Evolutionary conservation across 805 yeast genomes (phyloP), one percentile per base, ranked within the genome.

Genomic region (Teunomyces funiuensis): DNA sequence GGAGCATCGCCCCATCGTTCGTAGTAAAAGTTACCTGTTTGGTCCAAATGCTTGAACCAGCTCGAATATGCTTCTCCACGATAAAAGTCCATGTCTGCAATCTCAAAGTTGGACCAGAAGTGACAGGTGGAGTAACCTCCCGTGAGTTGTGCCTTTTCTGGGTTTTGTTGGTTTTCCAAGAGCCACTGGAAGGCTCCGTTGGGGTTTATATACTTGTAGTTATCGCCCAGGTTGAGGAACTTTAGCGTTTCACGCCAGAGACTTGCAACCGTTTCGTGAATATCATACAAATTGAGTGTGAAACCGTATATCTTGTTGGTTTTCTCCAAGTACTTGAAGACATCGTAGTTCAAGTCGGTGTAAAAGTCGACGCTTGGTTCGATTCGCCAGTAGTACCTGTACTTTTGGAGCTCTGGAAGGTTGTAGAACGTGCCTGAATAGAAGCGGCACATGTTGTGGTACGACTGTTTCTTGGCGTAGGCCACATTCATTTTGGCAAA

Each of bases 1-100:
- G 96, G 96, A 0, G 95, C 96, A 66, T 88, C 96, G 2, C 96
- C 96, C 96, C 96, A 88, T 42, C 96, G 65, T 60, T 89, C 96
- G 54, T 88, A 88, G 60, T 86, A 88, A 54, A 88, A 88, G 3
- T 91, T 91, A 14, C 95, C 93, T 1, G 81, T 62, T 3, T 70
- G 46, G 43, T 88, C 96, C 28, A 88, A 63, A 53, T 70, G 65
- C 23, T 82, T 65, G 53, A 83, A 78, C 79, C 85, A 88, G 9
- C 64, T 62, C 28, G 71, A 66, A 55, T 88, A 88, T 1, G 88
- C 79, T 40, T 84, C 82, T 17, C 75, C 65, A 39, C 96, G 66
- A 63, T 71, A 84, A 52, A 88, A 88, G 49, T 88, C 91, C 85
- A 88, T 75, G 53, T 85, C 82, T 9, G 82, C 91, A 42, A 88